These are phyloP conservation scores for Aspergillus quadricinctus DNA, from an alignment of 2,329 filamentous ascomycete genomes.

Conservation along the genomic window DNA sequence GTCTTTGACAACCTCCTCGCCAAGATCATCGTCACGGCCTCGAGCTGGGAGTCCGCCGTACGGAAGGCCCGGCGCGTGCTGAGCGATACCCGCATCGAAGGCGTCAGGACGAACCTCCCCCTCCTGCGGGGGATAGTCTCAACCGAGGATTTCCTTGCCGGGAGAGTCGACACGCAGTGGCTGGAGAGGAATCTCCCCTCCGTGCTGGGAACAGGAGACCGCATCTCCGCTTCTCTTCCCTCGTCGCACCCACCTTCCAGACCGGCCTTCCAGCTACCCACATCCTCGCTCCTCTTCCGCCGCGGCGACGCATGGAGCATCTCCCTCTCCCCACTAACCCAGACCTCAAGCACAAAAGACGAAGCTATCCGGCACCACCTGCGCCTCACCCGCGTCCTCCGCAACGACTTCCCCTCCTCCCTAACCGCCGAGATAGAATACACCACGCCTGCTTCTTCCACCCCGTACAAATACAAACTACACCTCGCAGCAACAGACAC, in stretches of 20 bases:
- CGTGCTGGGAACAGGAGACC: constrained; percentile 35
- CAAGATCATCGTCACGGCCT: constrained; percentile 55
- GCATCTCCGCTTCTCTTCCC: constrained; percentile 19
- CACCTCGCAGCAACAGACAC: constrained; percentile 45
- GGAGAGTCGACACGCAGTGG: constrained; percentile 55
- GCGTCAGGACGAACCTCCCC: constrained; percentile 56
- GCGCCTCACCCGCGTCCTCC: constrained; percentile 50
- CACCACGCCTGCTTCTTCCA: constrained; percentile 37
- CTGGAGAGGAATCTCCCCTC: constrained; percentile 47
- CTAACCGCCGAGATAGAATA: constrained; percentile 52
- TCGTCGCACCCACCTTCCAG: constrained; percentile 7
- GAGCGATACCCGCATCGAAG: constrained; percentile 51
- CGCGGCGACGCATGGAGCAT: constrained; percentile 59
- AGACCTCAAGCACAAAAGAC: neutral
- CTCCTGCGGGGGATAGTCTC: constrained; percentile 52
- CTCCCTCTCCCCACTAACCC: constrained; percentile 36
- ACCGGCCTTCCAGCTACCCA: neutral
- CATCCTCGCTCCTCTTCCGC: constrained; percentile 45
- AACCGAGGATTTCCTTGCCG: constrained; percentile 47
- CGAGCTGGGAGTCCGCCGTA: constrained; percentile 50
- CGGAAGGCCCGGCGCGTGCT: constrained; percentile 53
- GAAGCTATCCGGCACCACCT: constrained; percentile 46
- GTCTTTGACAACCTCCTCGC: constrained; percentile 58
- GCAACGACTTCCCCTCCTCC: constrained; percentile 57
- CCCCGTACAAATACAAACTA: constrained; percentile 48